phyloP scores from a whole-genome alignment of 208 protist genomes.

The Trypanosoma scelopori region DNA sequence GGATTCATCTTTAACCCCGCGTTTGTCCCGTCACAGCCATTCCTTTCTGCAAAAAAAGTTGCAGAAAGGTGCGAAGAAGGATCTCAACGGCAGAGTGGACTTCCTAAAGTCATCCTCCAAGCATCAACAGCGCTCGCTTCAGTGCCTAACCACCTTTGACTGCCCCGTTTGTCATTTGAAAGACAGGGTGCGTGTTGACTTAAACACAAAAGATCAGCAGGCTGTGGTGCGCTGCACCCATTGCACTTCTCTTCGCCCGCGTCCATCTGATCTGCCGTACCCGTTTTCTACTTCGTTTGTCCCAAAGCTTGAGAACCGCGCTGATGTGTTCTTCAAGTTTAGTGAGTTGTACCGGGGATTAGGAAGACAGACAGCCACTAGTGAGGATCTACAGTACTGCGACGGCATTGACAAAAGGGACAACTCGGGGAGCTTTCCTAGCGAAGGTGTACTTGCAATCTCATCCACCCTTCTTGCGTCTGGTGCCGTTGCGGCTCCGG shows the following conservation, averaged over 20 bases:
- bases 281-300: constrained; percentile 59
- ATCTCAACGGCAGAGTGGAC: constrained; percentile 1
- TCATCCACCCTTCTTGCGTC: constrained; percentile 8
- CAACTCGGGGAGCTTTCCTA: neutral
- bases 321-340: constrained; percentile 85
- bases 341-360: constrained; percentile 57
- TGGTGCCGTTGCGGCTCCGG: neutral
- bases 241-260: constrained; percentile 55
- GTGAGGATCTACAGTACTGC: neutral
- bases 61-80: constrained; percentile 34
- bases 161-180: constrained; percentile 77
- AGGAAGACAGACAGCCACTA: neutral
- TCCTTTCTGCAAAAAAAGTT: constrained; percentile 37
- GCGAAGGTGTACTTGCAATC: constrained; percentile 21
- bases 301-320: constrained; percentile 76
- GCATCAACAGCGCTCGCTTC: constrained; percentile 52
- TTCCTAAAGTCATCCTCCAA: constrained; percentile 28
- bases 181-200: constrained; percentile 65
- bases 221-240: constrained; percentile 72
- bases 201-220: constrained; percentile 42
- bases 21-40: constrained; percentile 28
- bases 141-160: constrained; percentile 75
- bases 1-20: constrained; percentile 4
- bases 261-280: constrained; percentile 71
- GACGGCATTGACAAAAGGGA: neutral